phyloP scores from a whole-genome alignment of 129 eudicot genomes.

The Chrysanthemum makinoi region DNA sequence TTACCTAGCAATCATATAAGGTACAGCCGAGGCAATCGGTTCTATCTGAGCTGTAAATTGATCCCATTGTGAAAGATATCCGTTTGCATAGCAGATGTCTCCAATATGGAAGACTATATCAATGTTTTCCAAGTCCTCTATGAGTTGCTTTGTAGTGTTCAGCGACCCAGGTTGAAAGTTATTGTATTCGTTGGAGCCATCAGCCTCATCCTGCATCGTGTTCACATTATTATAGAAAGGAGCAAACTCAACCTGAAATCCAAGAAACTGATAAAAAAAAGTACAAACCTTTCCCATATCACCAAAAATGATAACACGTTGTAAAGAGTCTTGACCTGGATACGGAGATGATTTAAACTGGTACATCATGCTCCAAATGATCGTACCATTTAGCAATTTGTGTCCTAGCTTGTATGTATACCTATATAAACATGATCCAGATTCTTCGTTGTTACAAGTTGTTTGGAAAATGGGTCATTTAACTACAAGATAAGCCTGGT shows the following conservation, averaged over 20 bases:
- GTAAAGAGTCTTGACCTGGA: conserved; percentile 69
- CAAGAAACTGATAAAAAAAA: conserved; percentile 8
- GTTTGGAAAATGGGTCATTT: neutral
- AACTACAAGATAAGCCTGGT: neutral
- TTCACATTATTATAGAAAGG: conserved; percentile 10
- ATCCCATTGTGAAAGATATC: conserved; percentile 85
- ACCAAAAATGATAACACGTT: conserved; percentile 71
- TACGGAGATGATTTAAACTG: conserved; percentile 58
- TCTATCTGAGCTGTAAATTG: conserved; percentile 74
- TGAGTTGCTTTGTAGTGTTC: conserved; percentile 63
- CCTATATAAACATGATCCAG: conserved; percentile 35
- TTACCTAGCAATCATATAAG: conserved; percentile 81
- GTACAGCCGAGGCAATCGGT: conserved; percentile 63
- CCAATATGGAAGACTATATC: conserved; percentile 82
- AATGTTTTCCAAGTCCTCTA: conserved; percentile 50
- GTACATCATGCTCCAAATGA: conserved; percentile 49
- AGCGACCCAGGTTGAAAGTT: conserved; percentile 69
- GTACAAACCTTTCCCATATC: conserved; percentile 66
- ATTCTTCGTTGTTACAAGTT: conserved; percentile 1
- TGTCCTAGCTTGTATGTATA: conserved; percentile 80
- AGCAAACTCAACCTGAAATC: neutral
- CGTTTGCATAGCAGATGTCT: conserved; percentile 74
- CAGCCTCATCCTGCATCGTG: conserved; percentile 58
- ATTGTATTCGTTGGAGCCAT: conserved; percentile 77
- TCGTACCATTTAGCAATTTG: conserved; percentile 44